A percentile compares a stretch with the other conserved stretches of the same genome.
Evolutionary conservation across 2,329 filamentous ascomycete genomes (phyloP).

Genomic region (Raffaelea deltoideospora): DNA sequence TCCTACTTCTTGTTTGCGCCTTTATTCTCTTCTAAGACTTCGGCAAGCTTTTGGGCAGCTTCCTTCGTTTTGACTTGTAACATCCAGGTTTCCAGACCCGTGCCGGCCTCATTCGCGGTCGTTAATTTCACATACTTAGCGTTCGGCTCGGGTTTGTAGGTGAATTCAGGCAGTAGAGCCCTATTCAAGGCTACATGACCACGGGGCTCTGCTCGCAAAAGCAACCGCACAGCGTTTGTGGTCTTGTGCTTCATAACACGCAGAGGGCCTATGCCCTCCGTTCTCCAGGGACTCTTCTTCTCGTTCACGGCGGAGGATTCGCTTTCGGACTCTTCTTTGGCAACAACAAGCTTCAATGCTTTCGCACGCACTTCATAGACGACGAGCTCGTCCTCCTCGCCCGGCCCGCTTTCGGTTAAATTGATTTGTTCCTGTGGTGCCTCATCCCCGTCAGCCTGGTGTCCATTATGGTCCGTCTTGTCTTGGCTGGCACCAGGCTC

Average conservation of each 20-base stretch:
- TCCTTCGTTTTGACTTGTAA: conserved; percentile 54
- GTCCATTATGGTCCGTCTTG: conserved; percentile 22
- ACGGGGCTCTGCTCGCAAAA: conserved; percentile 60
- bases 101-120: conserved; percentile 41
- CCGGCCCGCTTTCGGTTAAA: conserved; percentile 48
- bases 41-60: conserved; percentile 37
- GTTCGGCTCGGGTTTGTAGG: conserved; percentile 41
- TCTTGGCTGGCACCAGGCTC: conserved; percentile 35
- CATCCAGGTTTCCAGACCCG: conserved; percentile 53
- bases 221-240: conserved; percentile 49
- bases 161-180: conserved; percentile 40
- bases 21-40: conserved; percentile 37
- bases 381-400: conserved; percentile 58
- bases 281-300: conserved; percentile 47
- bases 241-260: conserved; percentile 60
- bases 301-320: conserved; percentile 24
- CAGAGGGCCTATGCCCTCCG: conserved; percentile 55
- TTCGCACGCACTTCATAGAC: conserved; percentile 59
- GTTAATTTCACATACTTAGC: conserved; percentile 45
- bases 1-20: conserved; percentile 36
- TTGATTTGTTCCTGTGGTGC: conserved; percentile 55
- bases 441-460: conserved; percentile 35
- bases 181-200: conserved; percentile 64
- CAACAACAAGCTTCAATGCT: conserved; percentile 43
- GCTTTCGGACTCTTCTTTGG: conserved; percentile 26